phyloP scores from a whole-genome alignment of 495 filamentous ascomycete genomes.

The Talaromyces wortmannii region DNA sequence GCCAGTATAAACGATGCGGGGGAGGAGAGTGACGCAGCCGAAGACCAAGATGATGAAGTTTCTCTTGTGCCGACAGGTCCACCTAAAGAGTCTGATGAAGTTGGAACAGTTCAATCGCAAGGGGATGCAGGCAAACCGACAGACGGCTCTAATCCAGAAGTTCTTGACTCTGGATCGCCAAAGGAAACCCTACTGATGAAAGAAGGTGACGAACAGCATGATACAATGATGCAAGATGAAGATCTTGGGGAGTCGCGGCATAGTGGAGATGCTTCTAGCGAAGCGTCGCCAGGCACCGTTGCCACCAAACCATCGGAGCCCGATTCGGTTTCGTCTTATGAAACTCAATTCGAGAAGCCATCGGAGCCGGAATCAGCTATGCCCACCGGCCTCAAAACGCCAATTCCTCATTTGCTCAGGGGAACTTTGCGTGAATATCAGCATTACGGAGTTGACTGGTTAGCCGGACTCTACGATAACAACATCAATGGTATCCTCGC shows the following conservation, averaged over 20 bases:
- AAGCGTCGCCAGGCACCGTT: conserved; percentile 52
- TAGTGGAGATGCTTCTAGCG: conserved; percentile 31
- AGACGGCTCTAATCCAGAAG: background rate
- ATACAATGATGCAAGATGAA: background rate
- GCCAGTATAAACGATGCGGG: conserved; percentile 26
- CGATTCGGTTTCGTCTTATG: conserved; percentile 57
- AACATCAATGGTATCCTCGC: conserved; percentile 97
- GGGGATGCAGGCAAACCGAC: background rate
- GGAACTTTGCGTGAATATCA: conserved; percentile 95
- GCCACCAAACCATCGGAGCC: conserved; percentile 63
- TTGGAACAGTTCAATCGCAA: background rate
- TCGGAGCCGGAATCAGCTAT: conserved; percentile 22
- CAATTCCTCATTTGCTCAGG: conserved; percentile 80
- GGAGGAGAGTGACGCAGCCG: conserved; percentile 15
- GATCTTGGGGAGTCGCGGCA: conserved; percentile 15
- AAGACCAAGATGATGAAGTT: conserved; percentile 29
- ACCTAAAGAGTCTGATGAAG: conserved; percentile 3
- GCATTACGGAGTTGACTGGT: conserved; percentile 93
- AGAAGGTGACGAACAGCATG: background rate
- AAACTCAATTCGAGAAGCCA: conserved; percentile 30
- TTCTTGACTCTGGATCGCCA: background rate
- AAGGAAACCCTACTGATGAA: background rate
- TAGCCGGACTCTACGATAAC: conserved; percentile 85
- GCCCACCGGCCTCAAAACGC: conserved; percentile 52
- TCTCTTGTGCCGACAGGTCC: conserved; percentile 37